Base-by-base conservation (phyloP, 257 asterid genomes). In the Primulina tabacum region DNA sequence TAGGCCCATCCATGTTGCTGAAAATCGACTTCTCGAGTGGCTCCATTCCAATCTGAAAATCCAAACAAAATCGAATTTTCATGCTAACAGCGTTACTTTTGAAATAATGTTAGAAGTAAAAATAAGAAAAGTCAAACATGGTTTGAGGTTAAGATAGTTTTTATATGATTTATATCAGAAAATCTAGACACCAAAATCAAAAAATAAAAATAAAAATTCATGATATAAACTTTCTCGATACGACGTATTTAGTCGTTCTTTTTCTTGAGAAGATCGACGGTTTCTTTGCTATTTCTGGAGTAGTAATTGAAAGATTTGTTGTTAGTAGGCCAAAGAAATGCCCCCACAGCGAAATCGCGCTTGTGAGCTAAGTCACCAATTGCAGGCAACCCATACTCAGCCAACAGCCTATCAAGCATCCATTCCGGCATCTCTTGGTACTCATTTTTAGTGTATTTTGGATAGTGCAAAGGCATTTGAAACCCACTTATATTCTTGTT, bases 401-500 rank as follows among this genome's bases (percentile, higher is more conserved):
- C 80, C 1, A 86, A 82, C 34, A 86, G 89, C 17, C 77, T 34
- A 24, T 83, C 88, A 14, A 86, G 52, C 83, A 57, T 73, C 81
- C 83, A 74, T 40, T 86, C 85, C 0, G 88, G 84, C 90, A 83
- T 86, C 68, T 80, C 76, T 65, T 83, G 82, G 62, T 86, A 86
- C 50, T 83, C 84, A 20, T 73, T 77, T 63, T 64, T 76, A 16
- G 77, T 79, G 76, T 81, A 83, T 61, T 79, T 74, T 20, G 84
- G 91, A 64, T 81, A 83, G 69, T 83, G 88, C 66, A 86, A 55
- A 30, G 91, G 87, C 88, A 86, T 82, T 79, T 77, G 66, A 75
- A 86, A 83, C 17, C 50, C 69, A 53, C 35, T 35, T 10, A 21
- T 21, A 21, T 21, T 21, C 0, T 21, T 21, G 24, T 64, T 60